Evolutionary conservation across 164 flowering plant species (phyloP), one percentile per base, ranked within the genome.

Genomic region (Nymphaea colorata): DNA sequence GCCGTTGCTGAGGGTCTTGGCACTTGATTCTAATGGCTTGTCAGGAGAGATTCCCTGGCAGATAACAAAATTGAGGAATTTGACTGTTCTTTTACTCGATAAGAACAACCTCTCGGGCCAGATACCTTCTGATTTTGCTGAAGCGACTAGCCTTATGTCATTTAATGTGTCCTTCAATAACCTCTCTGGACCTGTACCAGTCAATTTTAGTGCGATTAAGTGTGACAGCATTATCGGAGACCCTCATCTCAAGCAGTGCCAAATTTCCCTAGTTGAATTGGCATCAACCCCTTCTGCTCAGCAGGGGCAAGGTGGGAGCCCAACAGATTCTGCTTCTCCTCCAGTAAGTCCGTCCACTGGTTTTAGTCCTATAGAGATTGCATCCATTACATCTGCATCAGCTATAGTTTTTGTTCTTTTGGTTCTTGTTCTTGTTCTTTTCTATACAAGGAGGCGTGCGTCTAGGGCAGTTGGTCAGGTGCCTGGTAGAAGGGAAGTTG

Each of bases 111-210:
- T 79, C 61, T 69, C 81, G 3, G 80, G 80, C 15, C 12, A 64
- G 65, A 74, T 80, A 3, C 84, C 80, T 10, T 7, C 76, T 10
- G 66, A 73, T 17, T 72, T 76, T n/a, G 61, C 64, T 18, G 66
- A 72, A 75, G 4, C 79, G 76, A 55, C 62, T 57, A 66, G 68
- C 16, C 63, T 41, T 45, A 76, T 76, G 41, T 66, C 61, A 16
- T 89, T 91, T 71, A 87, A 91, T 71, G 89, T 76, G 41, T 91
- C 97, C 43, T 87, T 81, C 85, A 91, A 91, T 74, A 85, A 91
- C 77, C 72, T 91, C 72, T 89, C 96, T 25, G 97, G 97, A 63
- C 78, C 83, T 0, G 67, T 87, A 14, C 87, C 90, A 17, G 61
- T 36, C 61, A 83, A 74, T 66, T 67, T 65, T 44, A 81, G 72